phyloP scores from a whole-genome alignment of 2,329 filamentous ascomycete species.

The Ophiocordyceps unilateralis region DNA sequence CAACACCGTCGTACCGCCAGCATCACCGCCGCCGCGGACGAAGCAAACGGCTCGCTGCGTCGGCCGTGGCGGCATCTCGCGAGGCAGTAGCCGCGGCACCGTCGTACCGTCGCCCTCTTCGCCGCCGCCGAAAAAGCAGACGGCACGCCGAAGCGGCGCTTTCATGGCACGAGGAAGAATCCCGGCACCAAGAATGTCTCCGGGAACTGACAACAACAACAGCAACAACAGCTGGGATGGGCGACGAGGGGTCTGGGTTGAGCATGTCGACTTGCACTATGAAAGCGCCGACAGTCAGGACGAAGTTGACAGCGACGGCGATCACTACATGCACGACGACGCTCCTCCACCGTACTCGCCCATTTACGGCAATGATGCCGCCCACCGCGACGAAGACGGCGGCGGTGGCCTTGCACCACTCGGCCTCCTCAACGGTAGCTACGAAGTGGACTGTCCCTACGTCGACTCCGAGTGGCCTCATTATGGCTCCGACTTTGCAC shows the following conservation, averaged over 20 bases:
- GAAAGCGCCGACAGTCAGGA: neutral
- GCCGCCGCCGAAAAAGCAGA: slow-evolving; percentile 5
- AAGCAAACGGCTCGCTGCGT: slow-evolving; percentile 1
- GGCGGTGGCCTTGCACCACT: slow-evolving; percentile 12
- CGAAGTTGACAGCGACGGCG: neutral
- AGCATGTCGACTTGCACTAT: too few relatives aligned
- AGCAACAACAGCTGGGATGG: too few relatives aligned
- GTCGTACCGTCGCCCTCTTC: neutral
- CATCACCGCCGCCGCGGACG: neutral
- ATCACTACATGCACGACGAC: neutral
- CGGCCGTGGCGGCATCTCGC: slow-evolving; percentile 4
- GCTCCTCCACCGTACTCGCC: slow-evolving; percentile 7
- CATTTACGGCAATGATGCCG: neutral
- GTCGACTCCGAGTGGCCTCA: slow-evolving; percentile 11
- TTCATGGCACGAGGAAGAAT: slow-evolving; percentile 9
- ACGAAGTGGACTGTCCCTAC: slow-evolving; percentile 16
- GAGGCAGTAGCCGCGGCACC: slow-evolving; percentile 3
- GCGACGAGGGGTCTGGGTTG: too few relatives aligned
- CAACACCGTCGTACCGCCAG: too few relatives aligned
- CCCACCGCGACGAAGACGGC: too few relatives aligned
- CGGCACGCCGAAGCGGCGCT: slow-evolving; percentile 11
- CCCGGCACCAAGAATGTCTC: slow-evolving; percentile 1
- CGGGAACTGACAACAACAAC: too few relatives aligned
- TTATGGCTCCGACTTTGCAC: slow-evolving; percentile 9
- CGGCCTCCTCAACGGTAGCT: slow-evolving; percentile 26